Base-by-base conservation (phyloP, 176 grass and related monocot species). In the Ensete glaucum region DNA sequence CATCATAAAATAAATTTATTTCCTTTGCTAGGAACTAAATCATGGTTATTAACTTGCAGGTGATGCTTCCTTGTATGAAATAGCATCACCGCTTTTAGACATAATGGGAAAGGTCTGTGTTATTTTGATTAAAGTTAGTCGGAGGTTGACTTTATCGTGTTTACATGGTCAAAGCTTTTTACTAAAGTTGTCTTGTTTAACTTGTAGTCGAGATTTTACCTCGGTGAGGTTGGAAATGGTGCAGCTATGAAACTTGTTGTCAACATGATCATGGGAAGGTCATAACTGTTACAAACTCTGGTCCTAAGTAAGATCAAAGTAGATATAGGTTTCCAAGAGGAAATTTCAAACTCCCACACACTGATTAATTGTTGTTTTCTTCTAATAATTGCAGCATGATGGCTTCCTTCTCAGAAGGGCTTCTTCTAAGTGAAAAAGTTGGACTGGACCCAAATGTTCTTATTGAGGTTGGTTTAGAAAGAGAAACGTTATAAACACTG, bases 201-300 rank as follows among this genome's bases (percentile, higher is more conserved):
- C n/a, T 4, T 52, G 9, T 80, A 89, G 86, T 98, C 88, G 53
- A 94, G 82, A 76, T 89, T 91, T 83, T 98, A 83, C 86, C 88
- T 98, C 6, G 86, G 90, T 19, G 82, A 91, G 72, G 86, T 98
- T 22, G 90, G 94, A 51, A 98, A 98, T 70, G 90, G 90, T 67
- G 90, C 94, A 34, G 86, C 88, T 53, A 98, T 98, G 94, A 98
- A 98, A 81, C 88, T 93, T 12, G 84, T 93, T 4, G 94, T 98
- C 74, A 98, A 98, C 75, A 98, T 91, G 94, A 89, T 98, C 22
- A 96, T 96, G 94, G 88, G 94, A 73, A 93, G 90, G 94, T 98
- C 73, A 55, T 53, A 63, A 73, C 73, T 77, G 71, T 73, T 14
- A 22, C 12, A 12, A 24, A 10, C 13, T 22, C 50, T 23, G 20